Conservation (phyloP, 2,329 filamentous ascomycete species). For the Colletotrichum sp. region DNA sequence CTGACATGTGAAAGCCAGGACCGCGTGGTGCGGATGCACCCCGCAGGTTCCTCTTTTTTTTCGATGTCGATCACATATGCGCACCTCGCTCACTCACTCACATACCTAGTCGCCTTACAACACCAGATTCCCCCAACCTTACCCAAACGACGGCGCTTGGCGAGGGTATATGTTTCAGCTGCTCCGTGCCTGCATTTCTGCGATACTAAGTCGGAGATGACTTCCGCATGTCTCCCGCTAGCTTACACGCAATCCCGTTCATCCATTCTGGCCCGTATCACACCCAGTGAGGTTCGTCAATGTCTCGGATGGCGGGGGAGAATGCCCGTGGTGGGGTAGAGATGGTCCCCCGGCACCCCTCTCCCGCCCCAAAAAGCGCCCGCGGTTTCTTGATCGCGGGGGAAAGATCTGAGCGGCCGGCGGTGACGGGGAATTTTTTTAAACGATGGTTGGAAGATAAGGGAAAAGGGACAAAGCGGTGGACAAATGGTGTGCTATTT, state of each 20-base stretch:
- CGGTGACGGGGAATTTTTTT: not conserved
- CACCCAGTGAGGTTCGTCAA: not conserved
- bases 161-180: slow-evolving; percentile 5
- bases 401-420: slow-evolving; percentile 11
- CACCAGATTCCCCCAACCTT: not conserved
- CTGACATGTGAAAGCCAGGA: slow-evolving; percentile 19
- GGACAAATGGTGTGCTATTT: not conserved
- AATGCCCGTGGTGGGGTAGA: not conserved
- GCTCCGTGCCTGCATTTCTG: slow-evolving; percentile 10
- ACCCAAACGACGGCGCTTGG: not conserved
- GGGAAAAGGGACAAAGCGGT: not conserved
- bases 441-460: not conserved
- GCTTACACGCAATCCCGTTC: not conserved
- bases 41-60: slow-evolving; percentile 22
- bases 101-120: not conserved
- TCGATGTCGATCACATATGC: slow-evolving; percentile 13
- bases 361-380: not conserved
- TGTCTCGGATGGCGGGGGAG: not conserved
- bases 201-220: slow-evolving; percentile 11
- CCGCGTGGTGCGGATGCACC: slow-evolving; percentile 18
- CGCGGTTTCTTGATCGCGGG: not conserved
- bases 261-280: not conserved
- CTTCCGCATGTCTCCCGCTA: not conserved
- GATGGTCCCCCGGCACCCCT: not conserved
- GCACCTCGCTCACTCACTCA: not conserved